Evolutionary conservation across 2,329 filamentous ascomycete species (phyloP).

Genomic region (Penicillium sp.): DNA sequence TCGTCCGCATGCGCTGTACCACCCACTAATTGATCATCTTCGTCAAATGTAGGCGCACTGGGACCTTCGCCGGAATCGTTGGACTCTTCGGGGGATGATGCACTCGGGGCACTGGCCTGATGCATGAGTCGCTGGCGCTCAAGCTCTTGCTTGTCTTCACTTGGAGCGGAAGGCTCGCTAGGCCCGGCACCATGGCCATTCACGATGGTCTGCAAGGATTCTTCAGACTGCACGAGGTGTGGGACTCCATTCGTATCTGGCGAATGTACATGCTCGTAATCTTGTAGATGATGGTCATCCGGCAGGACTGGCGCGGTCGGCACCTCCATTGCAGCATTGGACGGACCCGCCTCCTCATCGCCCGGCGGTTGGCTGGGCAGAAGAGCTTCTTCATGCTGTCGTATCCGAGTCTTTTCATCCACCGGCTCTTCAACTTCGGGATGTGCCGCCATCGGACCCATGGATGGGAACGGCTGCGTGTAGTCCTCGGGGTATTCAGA

Average conservation of each 20-base stretch:
- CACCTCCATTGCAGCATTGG: constrained; percentile 33
- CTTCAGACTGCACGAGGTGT: constrained; percentile 25
- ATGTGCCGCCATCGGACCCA: constrained; percentile 31
- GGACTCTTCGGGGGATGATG: constrained; percentile 18
- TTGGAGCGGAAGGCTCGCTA: constrained; percentile 26
- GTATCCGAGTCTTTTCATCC: constrained; percentile 76
- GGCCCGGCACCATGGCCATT: constrained; percentile 42
- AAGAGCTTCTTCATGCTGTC: constrained; percentile 69
- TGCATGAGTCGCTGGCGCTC: constrained; percentile 61
- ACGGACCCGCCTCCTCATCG: constrained; percentile 43
- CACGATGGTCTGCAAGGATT: constrained; percentile 31
- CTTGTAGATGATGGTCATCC: constrained; percentile 52
- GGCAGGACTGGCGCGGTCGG: constrained; percentile 45
- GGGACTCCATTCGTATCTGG: constrained; percentile 18
- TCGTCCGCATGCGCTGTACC: constrained; percentile 36
- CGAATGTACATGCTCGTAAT: constrained; percentile 32
- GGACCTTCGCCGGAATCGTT: constrained; percentile 33
- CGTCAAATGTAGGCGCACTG: constrained; percentile 57
- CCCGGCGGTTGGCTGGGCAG: constrained; percentile 72
- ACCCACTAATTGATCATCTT: constrained; percentile 47
- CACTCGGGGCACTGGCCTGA: constrained; percentile 57
- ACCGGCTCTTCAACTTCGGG: constrained; percentile 57
- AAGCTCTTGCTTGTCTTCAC: constrained; percentile 75
- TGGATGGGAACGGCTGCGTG: constrained; percentile 21
- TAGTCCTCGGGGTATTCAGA: constrained; percentile 28